Evolutionary conservation across 2,329 filamentous ascomycete species (phyloP).

Genomic region (Calonectria honghensis): DNA sequence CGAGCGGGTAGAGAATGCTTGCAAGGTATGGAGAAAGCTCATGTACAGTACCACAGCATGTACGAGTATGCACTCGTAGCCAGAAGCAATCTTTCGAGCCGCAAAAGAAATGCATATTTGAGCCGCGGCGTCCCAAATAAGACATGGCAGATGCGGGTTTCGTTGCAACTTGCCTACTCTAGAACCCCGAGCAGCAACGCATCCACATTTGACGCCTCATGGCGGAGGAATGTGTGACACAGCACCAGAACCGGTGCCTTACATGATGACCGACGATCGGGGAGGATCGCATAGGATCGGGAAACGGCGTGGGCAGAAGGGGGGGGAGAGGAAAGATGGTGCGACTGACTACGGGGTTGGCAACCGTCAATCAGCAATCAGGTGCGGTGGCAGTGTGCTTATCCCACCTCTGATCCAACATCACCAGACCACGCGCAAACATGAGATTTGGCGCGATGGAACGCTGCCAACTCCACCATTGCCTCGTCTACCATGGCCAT

Average conservation of each 20-base stretch:
- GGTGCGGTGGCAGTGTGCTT: conserved; percentile 36
- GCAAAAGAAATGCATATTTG: background rate
- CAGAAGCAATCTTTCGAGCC: conserved; percentile 17
- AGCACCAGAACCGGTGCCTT: conserved; percentile 49
- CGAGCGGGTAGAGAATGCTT: conserved; percentile 10
- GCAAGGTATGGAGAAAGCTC: conserved; percentile 1
- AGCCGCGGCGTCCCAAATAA: conserved; percentile 10
- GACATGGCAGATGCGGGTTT: conserved; percentile 10
- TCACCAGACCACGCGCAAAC: conserved; percentile 37
- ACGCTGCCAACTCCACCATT: conserved; percentile 27
- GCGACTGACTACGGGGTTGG: background rate
- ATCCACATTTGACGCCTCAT: conserved; percentile 27
- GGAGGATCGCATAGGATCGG: conserved; percentile 27
- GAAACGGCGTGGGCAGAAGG: background rate
- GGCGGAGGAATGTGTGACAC: conserved; percentile 18
- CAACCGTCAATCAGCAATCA: background rate
- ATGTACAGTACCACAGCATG: conserved; percentile 25
- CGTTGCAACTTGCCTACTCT: conserved; percentile 14
- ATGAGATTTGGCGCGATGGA: conserved; percentile 39
- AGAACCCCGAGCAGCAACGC: background rate
- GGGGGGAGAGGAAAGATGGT: conserved; percentile 11
- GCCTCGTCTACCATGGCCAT: conserved; percentile 4
- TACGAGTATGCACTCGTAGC: conserved; percentile 9
- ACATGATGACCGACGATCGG: conserved; percentile 42
- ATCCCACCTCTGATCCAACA: conserved; percentile 32